Evolutionary conservation across 2,329 filamentous ascomycete genomes (phyloP).

Genomic region (Alternaria viburni): DNA sequence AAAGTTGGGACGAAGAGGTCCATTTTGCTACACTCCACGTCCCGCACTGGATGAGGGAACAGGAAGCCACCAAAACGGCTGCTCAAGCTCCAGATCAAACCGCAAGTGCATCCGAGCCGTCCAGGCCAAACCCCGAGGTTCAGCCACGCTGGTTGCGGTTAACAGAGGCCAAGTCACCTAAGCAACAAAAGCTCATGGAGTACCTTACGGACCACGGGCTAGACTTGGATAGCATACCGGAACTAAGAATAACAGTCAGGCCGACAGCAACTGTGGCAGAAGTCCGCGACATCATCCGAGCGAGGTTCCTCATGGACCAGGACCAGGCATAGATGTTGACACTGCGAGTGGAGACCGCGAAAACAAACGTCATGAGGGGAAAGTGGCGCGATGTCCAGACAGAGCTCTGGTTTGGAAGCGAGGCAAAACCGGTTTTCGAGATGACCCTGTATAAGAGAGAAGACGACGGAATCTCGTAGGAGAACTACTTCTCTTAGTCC

Average conservation of each 20-base stretch:
- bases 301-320: neutral
- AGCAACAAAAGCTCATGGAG: neutral
- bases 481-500: too few relatives aligned
- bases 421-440: too few relatives aligned
- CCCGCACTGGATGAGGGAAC: neutral
- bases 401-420: neutral
- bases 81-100: neutral
- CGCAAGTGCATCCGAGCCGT: neutral
- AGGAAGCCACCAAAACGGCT: neutral
- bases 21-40: neutral
- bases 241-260: neutral
- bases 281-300: neutral
- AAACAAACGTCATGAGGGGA: neutral
- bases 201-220: neutral
- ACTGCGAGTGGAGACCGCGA: neutral
- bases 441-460: too few relatives aligned
- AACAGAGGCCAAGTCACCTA: neutral
- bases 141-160: too few relatives aligned
- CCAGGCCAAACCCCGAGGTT: neutral
- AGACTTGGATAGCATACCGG: neutral
- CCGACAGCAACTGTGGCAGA: neutral
- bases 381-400: neutral
- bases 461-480: too few relatives aligned
- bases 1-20: neutral
- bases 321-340: neutral